Evolutionary conservation across 2,329 filamentous ascomycete species (phyloP).

Genomic region (Triangularia setosa): DNA sequence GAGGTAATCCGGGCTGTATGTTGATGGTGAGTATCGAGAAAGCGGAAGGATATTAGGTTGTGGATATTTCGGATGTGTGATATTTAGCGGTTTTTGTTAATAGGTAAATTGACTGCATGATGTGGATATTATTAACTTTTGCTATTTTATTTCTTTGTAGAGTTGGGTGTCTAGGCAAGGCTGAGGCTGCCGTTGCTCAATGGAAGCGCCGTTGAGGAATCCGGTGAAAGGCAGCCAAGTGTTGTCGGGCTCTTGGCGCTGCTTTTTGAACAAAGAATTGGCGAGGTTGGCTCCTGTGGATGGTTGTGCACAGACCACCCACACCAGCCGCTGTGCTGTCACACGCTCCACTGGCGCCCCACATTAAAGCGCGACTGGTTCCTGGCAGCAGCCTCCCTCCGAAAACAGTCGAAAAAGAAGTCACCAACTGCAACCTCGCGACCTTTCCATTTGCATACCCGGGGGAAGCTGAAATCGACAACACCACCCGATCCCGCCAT

Average conservation of each 20-base stretch:
- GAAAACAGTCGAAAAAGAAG: slow-evolving; percentile 18
- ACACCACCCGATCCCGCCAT: background rate
- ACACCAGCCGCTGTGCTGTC: background rate
- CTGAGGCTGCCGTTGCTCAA: no score
- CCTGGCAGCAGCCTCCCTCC: slow-evolving; percentile 11
- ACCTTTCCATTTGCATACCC: slow-evolving; percentile 2
- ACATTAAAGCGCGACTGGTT: slow-evolving; percentile 11
- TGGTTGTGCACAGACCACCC: background rate
- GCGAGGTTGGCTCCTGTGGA: background rate
- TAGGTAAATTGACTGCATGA: background rate
- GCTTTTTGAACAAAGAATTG: slow-evolving; percentile 4
- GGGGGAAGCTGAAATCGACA: slow-evolving; percentile 9
- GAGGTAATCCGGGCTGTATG: slow-evolving; percentile 2
- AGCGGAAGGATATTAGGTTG: background rate
- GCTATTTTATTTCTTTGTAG: no score
- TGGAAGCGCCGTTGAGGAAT: background rate
- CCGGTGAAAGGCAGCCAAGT: background rate
- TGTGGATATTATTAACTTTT: no score
- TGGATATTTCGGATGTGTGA: background rate
- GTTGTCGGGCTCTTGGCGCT: background rate
- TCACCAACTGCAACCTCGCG: background rate
- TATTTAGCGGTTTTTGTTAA: background rate
- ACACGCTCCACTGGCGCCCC: slow-evolving; percentile 1
- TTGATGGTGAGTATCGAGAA: background rate
- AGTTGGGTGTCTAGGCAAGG: no score